Percentiles rank a stretch among this genome's conserved stretches.
Evolutionary conservation across 768 basidiomycete species (phyloP).

Genomic region (Hysterangium stoloniferum): DNA sequence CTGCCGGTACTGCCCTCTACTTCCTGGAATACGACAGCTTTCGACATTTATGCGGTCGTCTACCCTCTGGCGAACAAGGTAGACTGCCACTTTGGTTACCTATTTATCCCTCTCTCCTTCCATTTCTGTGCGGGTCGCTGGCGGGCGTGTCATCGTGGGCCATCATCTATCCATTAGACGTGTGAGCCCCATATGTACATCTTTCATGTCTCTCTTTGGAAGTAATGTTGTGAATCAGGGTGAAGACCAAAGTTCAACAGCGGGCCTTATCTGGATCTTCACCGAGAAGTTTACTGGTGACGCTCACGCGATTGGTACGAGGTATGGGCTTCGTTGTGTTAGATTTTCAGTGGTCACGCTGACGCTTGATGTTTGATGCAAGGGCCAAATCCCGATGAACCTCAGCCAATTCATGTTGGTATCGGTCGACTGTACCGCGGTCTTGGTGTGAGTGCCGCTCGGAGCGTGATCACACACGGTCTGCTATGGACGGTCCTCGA

Average conservation of each 20-base stretch:
- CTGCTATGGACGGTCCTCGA: conserved; percentile 93
- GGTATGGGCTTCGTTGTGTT: conserved; percentile 36
- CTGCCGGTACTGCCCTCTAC: conserved; percentile 81
- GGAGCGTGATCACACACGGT: conserved; percentile 91
- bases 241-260: conserved; percentile 95
- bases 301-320: conserved; percentile 70
- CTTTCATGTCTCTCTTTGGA: conserved; percentile 7
- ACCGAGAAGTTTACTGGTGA: conserved; percentile 64
- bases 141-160: conserved; percentile 77
- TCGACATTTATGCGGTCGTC: conserved; percentile 77
- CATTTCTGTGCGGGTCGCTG: conserved; percentile 85
- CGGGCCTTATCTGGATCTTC: conserved; percentile 75
- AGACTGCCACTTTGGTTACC: conserved; percentile 81
- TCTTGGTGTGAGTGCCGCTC: conserved; percentile 85
- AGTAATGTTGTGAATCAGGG: conserved; percentile 34
- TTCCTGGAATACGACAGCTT: conserved; percentile 93
- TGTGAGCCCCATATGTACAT: conserved; percentile 40
- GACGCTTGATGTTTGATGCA: not conserved
- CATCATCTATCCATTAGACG: conserved; percentile 89
- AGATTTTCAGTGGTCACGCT: conserved; percentile 1
- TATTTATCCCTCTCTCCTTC: conserved; percentile 68
- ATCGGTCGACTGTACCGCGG: conserved; percentile 85
- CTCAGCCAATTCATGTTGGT: conserved; percentile 70
- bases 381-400: conserved; percentile 76
- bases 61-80: conserved; percentile 72